Conservation (phyloP, 345 rosid species). For the Salix udensis region DNA sequence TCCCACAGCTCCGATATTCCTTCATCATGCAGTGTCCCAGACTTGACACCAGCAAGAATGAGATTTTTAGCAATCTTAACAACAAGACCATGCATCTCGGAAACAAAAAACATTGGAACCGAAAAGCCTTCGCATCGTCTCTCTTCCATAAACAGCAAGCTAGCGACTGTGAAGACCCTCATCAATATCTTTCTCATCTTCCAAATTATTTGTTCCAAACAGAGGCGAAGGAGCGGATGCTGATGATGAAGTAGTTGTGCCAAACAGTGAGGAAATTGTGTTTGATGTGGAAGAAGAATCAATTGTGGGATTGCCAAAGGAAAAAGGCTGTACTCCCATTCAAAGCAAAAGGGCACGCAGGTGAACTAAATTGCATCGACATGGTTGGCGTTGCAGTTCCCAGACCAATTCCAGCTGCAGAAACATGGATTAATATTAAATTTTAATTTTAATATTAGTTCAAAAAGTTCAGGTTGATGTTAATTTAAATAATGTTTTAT, state of each 20-base stretch:
- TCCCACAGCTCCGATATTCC: conserved; percentile 83
- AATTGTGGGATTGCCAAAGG: too few species aligned
- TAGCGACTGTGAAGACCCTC: conserved; percentile 98
- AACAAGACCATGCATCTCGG: conserved; percentile 93
- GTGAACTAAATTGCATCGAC: conserved; percentile 46
- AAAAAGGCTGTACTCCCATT: conserved; percentile 23
- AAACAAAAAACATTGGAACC: conserved; percentile 76
- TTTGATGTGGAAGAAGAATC: neutral
- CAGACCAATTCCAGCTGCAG: conserved; percentile 40
- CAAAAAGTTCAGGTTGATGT: too few species aligned
- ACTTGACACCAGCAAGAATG: conserved; percentile 93
- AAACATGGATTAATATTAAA: neutral
- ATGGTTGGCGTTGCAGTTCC: conserved; percentile 43
- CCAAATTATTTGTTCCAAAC: neutral
- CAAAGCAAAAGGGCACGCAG: conserved; percentile 42
- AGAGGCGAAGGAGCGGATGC: neutral
- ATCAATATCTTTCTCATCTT: conserved; percentile 37
- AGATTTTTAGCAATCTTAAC: conserved; percentile 98
- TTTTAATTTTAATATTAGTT: too few species aligned
- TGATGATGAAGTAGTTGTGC: neutral
- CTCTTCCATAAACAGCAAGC: conserved; percentile 99
- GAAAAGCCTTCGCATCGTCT: conserved; percentile 92
- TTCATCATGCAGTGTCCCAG: conserved; percentile 90
- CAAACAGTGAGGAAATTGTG: neutral
- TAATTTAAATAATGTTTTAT: too few species aligned